Evolutionary conservation across 176 grass and related monocot species (phyloP), one percentile per base, ranked within the genome.

Genomic region (Rhipidocladum racemiflorum): DNA sequence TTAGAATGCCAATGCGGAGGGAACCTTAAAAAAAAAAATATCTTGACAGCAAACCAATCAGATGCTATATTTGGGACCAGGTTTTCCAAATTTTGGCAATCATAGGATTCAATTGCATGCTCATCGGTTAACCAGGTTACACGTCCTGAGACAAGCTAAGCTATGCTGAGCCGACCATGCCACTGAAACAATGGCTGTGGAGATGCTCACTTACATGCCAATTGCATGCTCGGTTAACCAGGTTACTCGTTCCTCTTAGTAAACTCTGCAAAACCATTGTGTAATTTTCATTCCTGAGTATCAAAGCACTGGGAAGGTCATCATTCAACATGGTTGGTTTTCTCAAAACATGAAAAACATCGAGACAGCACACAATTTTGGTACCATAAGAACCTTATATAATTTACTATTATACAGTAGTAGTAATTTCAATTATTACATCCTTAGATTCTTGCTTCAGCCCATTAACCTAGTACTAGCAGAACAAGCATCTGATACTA

Each of bases 401-500:
- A 63, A 23, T 46, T 5, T 40, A 23, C 3, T 34, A 39, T 48
- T 74, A 1, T 57, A 61, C 29, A 84, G 0, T 43, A 20, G 68
- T 14, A 80, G 8, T 12, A 60, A 16, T 60, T 48, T 61, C 75
- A 75, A n/a, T 88, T 60, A 51, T 87, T 63, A 34, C 46, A 54
- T 35, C 53, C 18, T 44, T 6, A 16, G 32, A 36, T 73, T 79
- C 2, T 12, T 51, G 40, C 42, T 53, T 68, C 68, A 61, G 49
- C 5, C 4, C 30, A 50, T 81, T 59, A 65, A 56, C 51, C 25
- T 48, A 40, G 27, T 23, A 21, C 11, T 32, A 74, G 60, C 74
- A 74, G 74, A 38, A 81, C 70, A 7, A 84, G 67, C 40, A 68
- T 77, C 25, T 68, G 61, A 61, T 29, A 65, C 44, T 73, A 80